Evolutionary conservation across 2,329 filamentous ascomycete species (phyloP).

Genomic region (Paecilomyces formosus): DNA sequence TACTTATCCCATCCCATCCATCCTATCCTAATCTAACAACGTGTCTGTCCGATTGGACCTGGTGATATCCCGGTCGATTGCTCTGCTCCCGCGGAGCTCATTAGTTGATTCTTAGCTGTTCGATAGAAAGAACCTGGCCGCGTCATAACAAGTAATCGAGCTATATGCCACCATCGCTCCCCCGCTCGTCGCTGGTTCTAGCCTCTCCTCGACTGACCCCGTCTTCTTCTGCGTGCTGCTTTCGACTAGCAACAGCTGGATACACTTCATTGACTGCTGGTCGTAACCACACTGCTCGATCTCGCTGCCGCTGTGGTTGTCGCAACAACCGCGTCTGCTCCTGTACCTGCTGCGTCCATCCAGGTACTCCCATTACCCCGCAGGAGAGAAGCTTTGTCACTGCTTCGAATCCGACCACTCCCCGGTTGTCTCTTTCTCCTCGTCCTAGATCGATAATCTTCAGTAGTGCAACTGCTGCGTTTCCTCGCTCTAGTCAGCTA

Average conservation of each 20-base stretch:
- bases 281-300: background rate
- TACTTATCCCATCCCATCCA: background rate
- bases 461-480: background rate
- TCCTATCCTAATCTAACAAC: background rate
- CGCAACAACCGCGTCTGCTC: slow-evolving; percentile 12
- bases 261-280: background rate
- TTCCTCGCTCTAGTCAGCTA: background rate
- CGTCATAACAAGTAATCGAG: background rate
- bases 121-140: background rate
- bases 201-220: background rate
- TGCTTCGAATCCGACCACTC: background rate
- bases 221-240: background rate
- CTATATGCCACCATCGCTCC: slow-evolving; percentile 3
- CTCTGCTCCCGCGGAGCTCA: slow-evolving; percentile 1
- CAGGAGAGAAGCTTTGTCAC: slow-evolving; percentile 2
- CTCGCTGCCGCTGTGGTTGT: slow-evolving; percentile 16
- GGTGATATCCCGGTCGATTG: background rate
- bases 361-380: background rate
- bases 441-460: background rate
- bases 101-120: background rate
- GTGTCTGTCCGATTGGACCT: background rate
- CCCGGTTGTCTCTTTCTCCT: background rate
- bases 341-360: slow-evolving; percentile 17
- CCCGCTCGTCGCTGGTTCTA: slow-evolving; percentile 6
- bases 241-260: background rate